These are phyloP conservation scores for Rosa hybrid DNA, from an alignment of 331 rosid genomes.

Conservation along the genomic window DNA sequence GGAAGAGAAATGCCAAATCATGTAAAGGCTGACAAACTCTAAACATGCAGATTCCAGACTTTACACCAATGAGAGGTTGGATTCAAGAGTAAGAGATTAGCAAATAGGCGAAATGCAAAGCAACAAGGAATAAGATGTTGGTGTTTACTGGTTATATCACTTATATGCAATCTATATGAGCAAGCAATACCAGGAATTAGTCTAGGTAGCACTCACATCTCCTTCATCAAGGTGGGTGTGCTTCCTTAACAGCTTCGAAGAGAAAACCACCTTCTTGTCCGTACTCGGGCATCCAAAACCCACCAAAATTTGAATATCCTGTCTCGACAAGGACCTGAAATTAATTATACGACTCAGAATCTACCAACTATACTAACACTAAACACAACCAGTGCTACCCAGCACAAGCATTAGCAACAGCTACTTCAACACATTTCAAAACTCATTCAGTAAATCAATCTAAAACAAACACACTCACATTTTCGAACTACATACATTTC, in stretches of 20 bases:
- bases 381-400: background rate
- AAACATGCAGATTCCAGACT: background rate
- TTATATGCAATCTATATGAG: background rate
- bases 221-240: conserved; percentile 93
- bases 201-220: conserved; percentile 66
- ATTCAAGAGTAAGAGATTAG: background rate
- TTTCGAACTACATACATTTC: background rate
- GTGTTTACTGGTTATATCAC: background rate
- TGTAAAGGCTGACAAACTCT: background rate
- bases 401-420: conserved; percentile 23
- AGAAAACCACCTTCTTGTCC: conserved; percentile 91
- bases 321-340: conserved; percentile 89
- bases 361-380: conserved; percentile 10
- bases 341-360: conserved; percentile 41
- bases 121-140: background rate
- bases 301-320: conserved; percentile 84
- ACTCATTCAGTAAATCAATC: background rate
- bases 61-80: background rate
- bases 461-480: too few relatives aligned
- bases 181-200: background rate
- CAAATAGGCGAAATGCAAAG: background rate
- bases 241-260: conserved; percentile 86
- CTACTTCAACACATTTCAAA: background rate
- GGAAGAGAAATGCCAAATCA: background rate
- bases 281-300: conserved; percentile 95